Conservation (phyloP, 1,284 basidiomycete genomes). For the Boletus smithii region DNA sequence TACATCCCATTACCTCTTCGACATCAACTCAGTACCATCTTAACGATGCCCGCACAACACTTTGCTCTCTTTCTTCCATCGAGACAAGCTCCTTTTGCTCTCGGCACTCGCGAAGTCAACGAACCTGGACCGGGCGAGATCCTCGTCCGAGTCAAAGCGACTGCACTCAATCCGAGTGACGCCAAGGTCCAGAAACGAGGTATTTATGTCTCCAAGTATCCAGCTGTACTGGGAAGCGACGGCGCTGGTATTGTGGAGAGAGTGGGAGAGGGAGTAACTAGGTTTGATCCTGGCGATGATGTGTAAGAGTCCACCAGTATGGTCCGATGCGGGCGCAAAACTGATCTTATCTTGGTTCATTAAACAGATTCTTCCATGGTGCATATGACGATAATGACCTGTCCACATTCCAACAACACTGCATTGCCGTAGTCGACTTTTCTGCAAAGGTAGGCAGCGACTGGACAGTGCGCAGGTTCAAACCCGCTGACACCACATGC, state of each 20-base stretch:
- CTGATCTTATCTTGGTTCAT: slow-evolving; percentile 22
- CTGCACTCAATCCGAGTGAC: slow-evolving; percentile 44
- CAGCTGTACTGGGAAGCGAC: slow-evolving; percentile 54
- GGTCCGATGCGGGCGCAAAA: slow-evolving; percentile 7
- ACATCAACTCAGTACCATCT: slow-evolving; percentile 6
- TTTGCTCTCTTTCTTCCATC: slow-evolving; percentile 32
- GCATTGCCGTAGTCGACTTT: slow-evolving; percentile 39
- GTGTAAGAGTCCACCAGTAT: slow-evolving; percentile 40
- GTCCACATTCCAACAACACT: slow-evolving; percentile 51
- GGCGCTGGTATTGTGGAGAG: slow-evolving; percentile 54
- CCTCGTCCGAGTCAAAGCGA: slow-evolving; percentile 40
- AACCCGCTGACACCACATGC: slow-evolving; percentile 8
- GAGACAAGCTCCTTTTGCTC: slow-evolving; percentile 29
- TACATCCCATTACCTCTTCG: slow-evolving; percentile 10
- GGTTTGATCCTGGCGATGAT: slow-evolving; percentile 53
- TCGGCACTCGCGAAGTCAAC: slow-evolving; percentile 34
- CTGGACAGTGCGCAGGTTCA: neutral
- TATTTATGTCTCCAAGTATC: slow-evolving; percentile 35
- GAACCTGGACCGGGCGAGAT: slow-evolving; percentile 40
- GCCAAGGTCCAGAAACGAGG: slow-evolving; percentile 36
- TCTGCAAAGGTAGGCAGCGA: slow-evolving; percentile 39
- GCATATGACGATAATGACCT: slow-evolving; percentile 36
- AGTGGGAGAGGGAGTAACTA: slow-evolving; percentile 50
- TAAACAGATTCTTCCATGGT: slow-evolving; percentile 42
- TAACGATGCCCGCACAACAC: slow-evolving; percentile 26